Percentiles rank a stretch among this genome's conserved stretches.
phyloP scores from a whole-genome alignment of 192 early-diverging fungal species.

The Chytriomyces sp. region DNA sequence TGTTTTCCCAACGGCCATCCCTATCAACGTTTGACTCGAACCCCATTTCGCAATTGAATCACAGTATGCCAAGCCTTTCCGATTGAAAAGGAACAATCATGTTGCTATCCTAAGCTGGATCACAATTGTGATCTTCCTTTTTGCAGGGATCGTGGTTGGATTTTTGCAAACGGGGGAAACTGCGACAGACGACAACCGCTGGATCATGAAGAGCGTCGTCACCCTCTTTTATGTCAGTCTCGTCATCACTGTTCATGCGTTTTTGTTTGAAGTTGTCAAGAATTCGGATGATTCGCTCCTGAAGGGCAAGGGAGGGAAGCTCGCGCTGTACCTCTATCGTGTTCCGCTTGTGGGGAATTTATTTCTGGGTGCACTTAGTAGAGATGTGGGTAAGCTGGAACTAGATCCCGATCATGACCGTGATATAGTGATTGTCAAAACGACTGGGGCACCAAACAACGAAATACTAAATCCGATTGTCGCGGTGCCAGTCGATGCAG shows the following conservation, averaged over 20 bases:
- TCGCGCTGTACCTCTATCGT: background rate
- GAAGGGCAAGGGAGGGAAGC: conserved; percentile 1
- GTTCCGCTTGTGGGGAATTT: background rate
- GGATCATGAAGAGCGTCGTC: conserved; percentile 7
- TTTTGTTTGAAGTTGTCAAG: conserved; percentile 13
- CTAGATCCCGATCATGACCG: background rate
- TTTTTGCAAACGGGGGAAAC: conserved; percentile 1
- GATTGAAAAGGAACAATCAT: conserved; percentile 8
- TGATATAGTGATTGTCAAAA: background rate
- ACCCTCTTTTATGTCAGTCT: conserved; percentile 12
- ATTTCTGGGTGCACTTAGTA: background rate
- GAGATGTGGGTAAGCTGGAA: background rate
- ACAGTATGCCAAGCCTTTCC: conserved; percentile 11
- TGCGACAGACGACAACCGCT: conserved; percentile 2
- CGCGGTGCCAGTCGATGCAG: background rate
- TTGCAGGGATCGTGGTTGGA: conserved; percentile 23
- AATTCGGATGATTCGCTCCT: background rate
- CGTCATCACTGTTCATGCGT: background rate
- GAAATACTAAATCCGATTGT: background rate
- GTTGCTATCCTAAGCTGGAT: conserved; percentile 22
- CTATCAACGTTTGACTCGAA: background rate
- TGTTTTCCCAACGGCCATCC: background rate
- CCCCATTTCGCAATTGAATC: background rate
- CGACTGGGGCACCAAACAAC: background rate
- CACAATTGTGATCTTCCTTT: conserved; percentile 19